phyloP scores from a whole-genome alignment of 176 grass and related monocot species.

The Musa itinerans region DNA sequence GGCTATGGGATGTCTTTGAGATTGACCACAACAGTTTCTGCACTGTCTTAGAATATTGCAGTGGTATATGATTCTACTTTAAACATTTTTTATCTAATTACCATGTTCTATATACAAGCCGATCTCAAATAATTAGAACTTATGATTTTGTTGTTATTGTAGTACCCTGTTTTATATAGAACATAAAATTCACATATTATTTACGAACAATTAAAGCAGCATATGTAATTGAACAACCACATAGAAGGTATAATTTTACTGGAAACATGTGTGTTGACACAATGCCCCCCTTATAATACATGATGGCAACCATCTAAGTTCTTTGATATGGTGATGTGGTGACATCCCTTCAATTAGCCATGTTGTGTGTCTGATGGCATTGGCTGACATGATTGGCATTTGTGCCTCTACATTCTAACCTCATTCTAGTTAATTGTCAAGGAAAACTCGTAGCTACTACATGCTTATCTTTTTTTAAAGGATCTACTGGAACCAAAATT shows the following conservation, averaged over 20 bases:
- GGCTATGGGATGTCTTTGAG: slow-evolving; percentile 98
- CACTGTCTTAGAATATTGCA: slow-evolving; percentile 94
- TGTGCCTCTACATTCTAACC: not conserved
- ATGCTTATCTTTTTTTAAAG: too few relatives aligned
- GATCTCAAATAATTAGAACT: not conserved
- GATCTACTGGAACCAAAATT: too few relatives aligned
- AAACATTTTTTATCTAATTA: not conserved
- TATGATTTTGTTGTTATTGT: too few relatives aligned
- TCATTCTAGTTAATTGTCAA: not conserved
- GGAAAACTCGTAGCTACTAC: not conserved
- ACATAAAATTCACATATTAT: too few relatives aligned
- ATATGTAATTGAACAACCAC: not conserved
- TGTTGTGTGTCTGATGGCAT: not conserved
- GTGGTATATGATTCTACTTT: slow-evolving; percentile 49
- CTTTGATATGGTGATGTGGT: too few relatives aligned
- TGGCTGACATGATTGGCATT: not conserved
- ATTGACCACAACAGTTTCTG: slow-evolving; percentile 98
- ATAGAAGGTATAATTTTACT: not conserved
- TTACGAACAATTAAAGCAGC: not conserved
- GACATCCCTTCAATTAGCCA: not conserved
- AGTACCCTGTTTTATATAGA: not conserved
- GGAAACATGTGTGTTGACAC: too few relatives aligned
- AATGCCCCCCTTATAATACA: not conserved
- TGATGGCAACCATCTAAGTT: not conserved
- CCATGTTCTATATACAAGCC: not conserved